Base-by-base conservation (phyloP, 306 rosid genomes). In the Parietaria judaica region DNA sequence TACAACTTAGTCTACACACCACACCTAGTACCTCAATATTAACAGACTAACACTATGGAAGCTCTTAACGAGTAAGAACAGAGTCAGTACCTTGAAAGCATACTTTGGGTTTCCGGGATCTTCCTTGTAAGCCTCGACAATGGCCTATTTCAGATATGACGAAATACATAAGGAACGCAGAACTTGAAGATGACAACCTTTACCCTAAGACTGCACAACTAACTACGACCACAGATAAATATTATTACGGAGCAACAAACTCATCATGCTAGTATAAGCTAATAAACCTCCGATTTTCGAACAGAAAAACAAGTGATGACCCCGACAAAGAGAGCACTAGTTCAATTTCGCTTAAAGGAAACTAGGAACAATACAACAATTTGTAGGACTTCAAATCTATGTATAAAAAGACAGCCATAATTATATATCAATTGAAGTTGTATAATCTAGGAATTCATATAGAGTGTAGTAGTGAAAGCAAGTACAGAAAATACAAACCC, bases 51-150 rank as follows among this genome's bases (percentile, higher is more conserved):
- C 38, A 23, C 43, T 23, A 51, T n/a, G n/a, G 6, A 48, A 34
- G 14, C n/a, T 64, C 35, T 23, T 41, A 34, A 17, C 53, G n/a
- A 38, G 7, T 34, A 31, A 41, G 43, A 43, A 53, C 17, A 57
- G 3, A 57, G 11, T 36, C 7, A 31, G 54, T 53, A 68, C 99
- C 99, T 88, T 94, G 70, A 88, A 94, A 31, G 90, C 94, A 55
- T 77, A 94, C 69, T 94, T 94, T 64, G 88, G 81, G 81, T 88
- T 92, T 70, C 90, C 96, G 66, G 88, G 80, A 7, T 92, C 94
- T 7, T 85, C 90, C 79, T 88, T 88, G 66, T 92, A 92, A 66
- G 98, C 82, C 34, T 92, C 98, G 59, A 86, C 79, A 11, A 92
- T 88, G 45, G 96, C 81, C 96, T 92, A 10, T 55, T 39, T n/a